These are phyloP conservation scores for Apium graveolens DNA, from an alignment of 129 eudicot genomes.

Conservation along the genomic window DNA sequence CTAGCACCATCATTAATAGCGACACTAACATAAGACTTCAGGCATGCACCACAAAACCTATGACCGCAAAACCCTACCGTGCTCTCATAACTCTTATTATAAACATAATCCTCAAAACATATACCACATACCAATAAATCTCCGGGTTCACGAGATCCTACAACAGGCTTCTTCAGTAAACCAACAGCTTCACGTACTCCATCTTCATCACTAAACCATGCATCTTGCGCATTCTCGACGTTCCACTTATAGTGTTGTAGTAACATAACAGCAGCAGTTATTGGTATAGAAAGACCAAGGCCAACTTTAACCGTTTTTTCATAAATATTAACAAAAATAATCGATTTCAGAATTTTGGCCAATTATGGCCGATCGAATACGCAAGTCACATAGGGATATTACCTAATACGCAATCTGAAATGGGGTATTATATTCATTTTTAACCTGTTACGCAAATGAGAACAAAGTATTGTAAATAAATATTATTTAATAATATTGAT, in stretches of 20 bases:
- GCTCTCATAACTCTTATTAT: neutral
- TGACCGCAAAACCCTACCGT: neutral
- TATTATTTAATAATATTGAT: too few species aligned
- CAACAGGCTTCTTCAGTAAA: slow-evolving; percentile 13
- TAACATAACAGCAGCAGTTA: slow-evolving; percentile 20
- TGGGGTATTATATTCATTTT: too few species aligned
- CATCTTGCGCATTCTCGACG: slow-evolving; percentile 32
- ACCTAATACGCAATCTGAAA: too few species aligned
- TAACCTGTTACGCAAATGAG: too few species aligned
- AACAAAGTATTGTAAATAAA: too few species aligned
- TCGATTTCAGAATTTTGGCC: too few species aligned
- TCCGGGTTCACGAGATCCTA: neutral
- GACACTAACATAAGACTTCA: neutral
- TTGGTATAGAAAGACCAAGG: slow-evolving; percentile 16
- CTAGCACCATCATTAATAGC: neutral
- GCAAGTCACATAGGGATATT: too few species aligned
- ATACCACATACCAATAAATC: neutral
- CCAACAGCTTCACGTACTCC: slow-evolving; percentile 36
- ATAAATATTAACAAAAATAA: too few species aligned
- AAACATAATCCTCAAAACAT: neutral
- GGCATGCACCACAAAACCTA: neutral
- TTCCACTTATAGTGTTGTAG: slow-evolving; percentile 29
- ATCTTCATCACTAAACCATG: slow-evolving; percentile 52
- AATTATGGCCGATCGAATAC: too few species aligned
- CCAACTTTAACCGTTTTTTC: too few species aligned